phyloP scores from a whole-genome alignment of 768 basidiomycete genomes.

The Ephemerocybe angulata region DNA sequence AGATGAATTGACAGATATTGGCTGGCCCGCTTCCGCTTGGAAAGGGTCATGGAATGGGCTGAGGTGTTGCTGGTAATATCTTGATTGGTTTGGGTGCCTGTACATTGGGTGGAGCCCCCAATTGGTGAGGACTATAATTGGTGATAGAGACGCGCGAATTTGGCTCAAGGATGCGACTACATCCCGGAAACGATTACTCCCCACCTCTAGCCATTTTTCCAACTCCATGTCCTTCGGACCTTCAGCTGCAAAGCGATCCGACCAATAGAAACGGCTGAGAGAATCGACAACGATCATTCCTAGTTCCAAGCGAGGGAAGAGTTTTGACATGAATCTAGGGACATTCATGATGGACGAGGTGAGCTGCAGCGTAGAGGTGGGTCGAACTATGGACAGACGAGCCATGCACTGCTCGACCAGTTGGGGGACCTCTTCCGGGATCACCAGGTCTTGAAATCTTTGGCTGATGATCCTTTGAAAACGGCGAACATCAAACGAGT shows the following conservation, averaged over 20 bases:
- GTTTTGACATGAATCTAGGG: slow-evolving; percentile 45
- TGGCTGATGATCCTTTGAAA: slow-evolving; percentile 49
- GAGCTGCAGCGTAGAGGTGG: slow-evolving; percentile 63
- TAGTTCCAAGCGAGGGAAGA: slow-evolving; percentile 52
- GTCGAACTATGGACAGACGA: slow-evolving; percentile 65
- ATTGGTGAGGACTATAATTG: slow-evolving; percentile 13
- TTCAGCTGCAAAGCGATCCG: slow-evolving; percentile 64
- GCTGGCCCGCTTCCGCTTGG: slow-evolving; percentile 7
- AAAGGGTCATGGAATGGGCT: slow-evolving; percentile 36
- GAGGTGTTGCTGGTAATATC: slow-evolving; percentile 51
- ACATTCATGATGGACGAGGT: slow-evolving; percentile 63
- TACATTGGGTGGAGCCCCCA: slow-evolving; percentile 14
- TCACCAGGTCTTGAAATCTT: slow-evolving; percentile 37
- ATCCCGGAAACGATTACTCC: slow-evolving; percentile 31
- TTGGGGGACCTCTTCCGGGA: slow-evolving; percentile 13
- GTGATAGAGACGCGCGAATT: slow-evolving; percentile 10
- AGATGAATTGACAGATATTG: not conserved
- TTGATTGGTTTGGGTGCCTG: not conserved
- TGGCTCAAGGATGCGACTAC: slow-evolving; percentile 40
- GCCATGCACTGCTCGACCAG: slow-evolving; percentile 35
- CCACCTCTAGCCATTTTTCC: slow-evolving; percentile 10
- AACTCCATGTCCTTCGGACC: slow-evolving; percentile 32
- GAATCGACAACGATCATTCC: slow-evolving; percentile 74
- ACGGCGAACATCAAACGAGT: slow-evolving; percentile 54
- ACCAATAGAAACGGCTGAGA: slow-evolving; percentile 73